These are phyloP conservation scores for Williopsis jadinii DNA, from an alignment of 1,139 yeast species.

Conservation along the genomic window DNA sequence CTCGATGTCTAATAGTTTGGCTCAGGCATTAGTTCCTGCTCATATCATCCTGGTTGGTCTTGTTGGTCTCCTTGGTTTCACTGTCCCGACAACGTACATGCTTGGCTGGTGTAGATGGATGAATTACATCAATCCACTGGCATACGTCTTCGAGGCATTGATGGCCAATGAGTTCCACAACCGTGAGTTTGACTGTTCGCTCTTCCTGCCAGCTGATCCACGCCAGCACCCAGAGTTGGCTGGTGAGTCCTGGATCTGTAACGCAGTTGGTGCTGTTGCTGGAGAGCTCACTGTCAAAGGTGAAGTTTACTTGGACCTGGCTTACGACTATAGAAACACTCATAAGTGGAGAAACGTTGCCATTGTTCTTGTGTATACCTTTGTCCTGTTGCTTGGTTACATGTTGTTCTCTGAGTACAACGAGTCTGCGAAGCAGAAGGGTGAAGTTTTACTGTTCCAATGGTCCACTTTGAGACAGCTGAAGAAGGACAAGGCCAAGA, in stretches of 20 bases:
- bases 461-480: conserved; percentile 33
- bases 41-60: conserved; percentile 52
- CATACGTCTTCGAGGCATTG: conserved; percentile 61
- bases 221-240: conserved; percentile 31
- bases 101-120: conserved; percentile 80
- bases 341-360: conserved; percentile 88
- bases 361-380: conserved; percentile 36
- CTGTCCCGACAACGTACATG: conserved; percentile 60
- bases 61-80: conserved; percentile 69
- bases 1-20: conserved; percentile 50
- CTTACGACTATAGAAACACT: conserved; percentile 46
- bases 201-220: conserved; percentile 38
- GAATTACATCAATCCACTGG: conserved; percentile 64
- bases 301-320: conserved; percentile 44
- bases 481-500: conserved; percentile 21
- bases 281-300: conserved; percentile 55
- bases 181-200: conserved; percentile 35
- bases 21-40: conserved; percentile 75
- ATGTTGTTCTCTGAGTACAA: conserved; percentile 54
- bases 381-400: conserved; percentile 28
- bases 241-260: conserved; percentile 47
- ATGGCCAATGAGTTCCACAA: conserved; percentile 47
- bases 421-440: conserved; percentile 75
- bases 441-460: conserved; percentile 72
- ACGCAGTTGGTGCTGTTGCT: conserved; percentile 54